Base-by-base conservation (phyloP, 352 stramenopile species). In the Elongisporangium undulatum region DNA sequence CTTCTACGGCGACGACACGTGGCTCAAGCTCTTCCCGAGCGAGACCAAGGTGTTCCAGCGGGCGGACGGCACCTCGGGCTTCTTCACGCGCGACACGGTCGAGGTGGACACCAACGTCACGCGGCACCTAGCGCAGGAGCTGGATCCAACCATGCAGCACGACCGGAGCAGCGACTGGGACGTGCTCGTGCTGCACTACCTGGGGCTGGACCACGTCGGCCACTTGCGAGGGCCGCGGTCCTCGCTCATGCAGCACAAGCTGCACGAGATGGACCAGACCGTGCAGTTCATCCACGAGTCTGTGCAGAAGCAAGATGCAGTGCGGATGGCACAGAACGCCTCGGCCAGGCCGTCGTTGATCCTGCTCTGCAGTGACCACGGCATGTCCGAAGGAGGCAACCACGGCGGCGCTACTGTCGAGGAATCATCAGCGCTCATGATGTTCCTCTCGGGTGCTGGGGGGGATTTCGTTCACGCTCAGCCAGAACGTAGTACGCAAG, bases 1-100 rank as follows among this genome's bases (percentile, higher is more conserved):
- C 48, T 91, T 96, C 61, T 96, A 96, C 62, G 88, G 88, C 13
- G 88, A 96, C 64, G 88, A 96, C 62, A 96, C 88, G 64, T 96
- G 88, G 88, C 82, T 96, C 23, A 90, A 90, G 63, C 64, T 96
- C 12, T 96, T 96, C 45, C 88, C 88, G 2, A 41, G 29, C 29
- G 5, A 41, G 29, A 41, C 29, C 29, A 48, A 74, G 17, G 60
- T 70, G 2, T 96, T 96, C 53, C 61, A 66, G 61, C 85, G 88
- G 4, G 62, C 77, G 0, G 88, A 96, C 53, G 83, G 76, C 4
- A 96, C 88, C 3, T 95, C 87, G 0, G 87, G 88, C 0, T 96
- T 96, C 62, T 96, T 92, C 75, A 94, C 88, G 17, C 76, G 79
- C 56, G 88, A 96, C 67, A 95, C 85, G 0, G 80, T 92, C 26